Evolutionary conservation across 1,284 basidiomycete genomes (phyloP).

Genomic region (Lentinula novae-zelandiae): DNA sequence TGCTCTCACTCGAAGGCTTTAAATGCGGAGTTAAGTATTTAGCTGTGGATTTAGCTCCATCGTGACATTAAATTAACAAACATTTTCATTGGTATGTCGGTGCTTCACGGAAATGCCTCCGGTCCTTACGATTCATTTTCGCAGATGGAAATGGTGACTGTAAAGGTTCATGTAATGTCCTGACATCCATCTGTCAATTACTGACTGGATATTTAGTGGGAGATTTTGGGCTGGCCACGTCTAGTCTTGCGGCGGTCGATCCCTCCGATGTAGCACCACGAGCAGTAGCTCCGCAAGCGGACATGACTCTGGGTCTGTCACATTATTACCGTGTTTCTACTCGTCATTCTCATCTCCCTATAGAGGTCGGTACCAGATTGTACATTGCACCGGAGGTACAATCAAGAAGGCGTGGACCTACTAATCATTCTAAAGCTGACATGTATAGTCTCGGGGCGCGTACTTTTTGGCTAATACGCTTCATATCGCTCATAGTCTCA

Average conservation of each 20-base stretch:
- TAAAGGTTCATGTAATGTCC: slow-evolving; percentile 53
- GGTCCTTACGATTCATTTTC: neutral
- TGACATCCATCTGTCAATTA: neutral
- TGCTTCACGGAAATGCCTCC: neutral
- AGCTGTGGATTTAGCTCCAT: slow-evolving; percentile 55
- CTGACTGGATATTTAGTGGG: slow-evolving; percentile 49
- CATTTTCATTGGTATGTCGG: slow-evolving; percentile 76
- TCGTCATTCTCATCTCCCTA: slow-evolving; percentile 1
- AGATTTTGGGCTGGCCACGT: slow-evolving; percentile 91
- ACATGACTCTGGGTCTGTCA: slow-evolving; percentile 68
- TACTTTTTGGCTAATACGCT: slow-evolving; percentile 13
- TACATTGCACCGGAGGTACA: slow-evolving; percentile 92
- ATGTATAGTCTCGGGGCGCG: slow-evolving; percentile 90
- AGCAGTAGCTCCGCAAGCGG: slow-evolving; percentile 44
- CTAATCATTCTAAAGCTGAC: slow-evolving; percentile 85
- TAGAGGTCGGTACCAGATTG: slow-evolving; percentile 87
- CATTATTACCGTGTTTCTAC: neutral
- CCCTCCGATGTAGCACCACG: slow-evolving; percentile 57
- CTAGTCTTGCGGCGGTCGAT: slow-evolving; percentile 74
- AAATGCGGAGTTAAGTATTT: slow-evolving; percentile 9
- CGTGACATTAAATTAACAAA: slow-evolving; percentile 92
- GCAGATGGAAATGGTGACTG: slow-evolving; percentile 84
- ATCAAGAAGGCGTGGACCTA: slow-evolving; percentile 58
- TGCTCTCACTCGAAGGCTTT: slow-evolving; percentile 10
- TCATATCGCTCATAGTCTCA: slow-evolving; percentile 5